Base-by-base conservation (phyloP, 108 stramenopile genomes). In the Skeletonema grethae region DNA sequence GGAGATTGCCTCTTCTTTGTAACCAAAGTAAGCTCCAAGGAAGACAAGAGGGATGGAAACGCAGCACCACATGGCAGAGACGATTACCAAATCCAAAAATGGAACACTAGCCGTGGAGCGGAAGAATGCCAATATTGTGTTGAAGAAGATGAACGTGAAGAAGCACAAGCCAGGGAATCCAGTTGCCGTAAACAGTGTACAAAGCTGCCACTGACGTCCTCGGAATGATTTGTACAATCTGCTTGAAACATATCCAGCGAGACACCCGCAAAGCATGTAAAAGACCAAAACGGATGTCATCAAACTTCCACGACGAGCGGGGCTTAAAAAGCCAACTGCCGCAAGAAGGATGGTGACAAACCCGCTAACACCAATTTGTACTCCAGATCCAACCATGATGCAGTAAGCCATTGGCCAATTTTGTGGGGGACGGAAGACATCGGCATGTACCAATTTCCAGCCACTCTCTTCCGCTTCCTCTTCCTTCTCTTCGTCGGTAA, bases 401-500 rank as follows among this genome's bases (percentile, higher is more conserved):
- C 97, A 97, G 76, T 94, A 99, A 7, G 97, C 59, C 97, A 99
- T 98, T 58, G 98, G 98, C 57, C 63, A 80, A 65, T 72, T 86
- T 20, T 86, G 29, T 22, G 99, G 99, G 15, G 99, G 98, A 61
- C 99, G 95, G 89, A 99, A 99, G n/a, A 99, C 99, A 75, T 99
- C 99, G 35, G 97, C 97, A 72, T 99, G 98, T n/a, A 99, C 92
- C 59, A 99, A 88, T 84, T 99, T 97, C 98, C 98, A 99, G 38
- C 98, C 98, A 60, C 77, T 90, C 80, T 97, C 98, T 66, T 97
- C 91, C 12, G 77, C 67, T 28, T 91, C 91, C 65, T 99, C 96
- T 63, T 84, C 82, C 73, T 96, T 95, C 72, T 91, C 90, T 83
- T 98, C 97, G 65, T 97, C 96, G 13, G 94, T 86, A 8, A 96